Evolutionary conservation across 2,329 filamentous ascomycete genomes (phyloP).

Genomic region (Capronia coronata): DNA sequence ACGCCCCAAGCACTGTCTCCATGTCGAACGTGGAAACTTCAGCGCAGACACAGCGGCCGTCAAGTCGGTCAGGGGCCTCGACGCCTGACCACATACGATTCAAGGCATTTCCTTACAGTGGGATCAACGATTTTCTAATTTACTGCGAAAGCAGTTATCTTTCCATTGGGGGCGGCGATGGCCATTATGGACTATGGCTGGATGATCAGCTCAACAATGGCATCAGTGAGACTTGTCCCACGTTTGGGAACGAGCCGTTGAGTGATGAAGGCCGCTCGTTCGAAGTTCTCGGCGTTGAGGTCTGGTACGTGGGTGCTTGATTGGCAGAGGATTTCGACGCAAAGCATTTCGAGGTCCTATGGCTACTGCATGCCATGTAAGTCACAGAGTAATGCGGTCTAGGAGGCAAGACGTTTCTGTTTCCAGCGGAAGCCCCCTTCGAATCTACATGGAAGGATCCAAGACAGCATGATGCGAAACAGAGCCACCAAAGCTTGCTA

Average conservation of each 20-base stretch:
- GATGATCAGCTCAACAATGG: conserved; percentile 79
- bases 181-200: conserved; percentile 89
- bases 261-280: conserved; percentile 93
- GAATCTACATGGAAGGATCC: too few species aligned
- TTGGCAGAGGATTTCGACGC: background rate
- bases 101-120: conserved; percentile 94
- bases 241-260: conserved; percentile 89
- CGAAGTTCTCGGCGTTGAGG: conserved; percentile 78
- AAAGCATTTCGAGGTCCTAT: background rate
- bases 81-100: conserved; percentile 77
- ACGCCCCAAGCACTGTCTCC: conserved; percentile 25
- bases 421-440: too few species aligned
- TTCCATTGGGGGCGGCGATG: conserved; percentile 81
- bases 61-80: conserved; percentile 40
- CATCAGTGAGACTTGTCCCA: conserved; percentile 75
- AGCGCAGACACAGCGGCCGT: conserved; percentile 26
- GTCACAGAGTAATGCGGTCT: too few species aligned
- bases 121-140: conserved; percentile 94
- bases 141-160: conserved; percentile 81
- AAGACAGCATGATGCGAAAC: too few species aligned
- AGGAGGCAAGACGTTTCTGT: too few species aligned
- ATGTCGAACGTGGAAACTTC: conserved; percentile 15
- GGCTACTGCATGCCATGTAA: too few species aligned
- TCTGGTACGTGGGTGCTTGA: conserved; percentile 75
- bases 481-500: too few species aligned